Evolutionary conservation across 192 early-diverging fungal genomes (phyloP), one percentile per base, ranked within the genome.

Genomic region (Geranomyces michiganensis): DNA sequence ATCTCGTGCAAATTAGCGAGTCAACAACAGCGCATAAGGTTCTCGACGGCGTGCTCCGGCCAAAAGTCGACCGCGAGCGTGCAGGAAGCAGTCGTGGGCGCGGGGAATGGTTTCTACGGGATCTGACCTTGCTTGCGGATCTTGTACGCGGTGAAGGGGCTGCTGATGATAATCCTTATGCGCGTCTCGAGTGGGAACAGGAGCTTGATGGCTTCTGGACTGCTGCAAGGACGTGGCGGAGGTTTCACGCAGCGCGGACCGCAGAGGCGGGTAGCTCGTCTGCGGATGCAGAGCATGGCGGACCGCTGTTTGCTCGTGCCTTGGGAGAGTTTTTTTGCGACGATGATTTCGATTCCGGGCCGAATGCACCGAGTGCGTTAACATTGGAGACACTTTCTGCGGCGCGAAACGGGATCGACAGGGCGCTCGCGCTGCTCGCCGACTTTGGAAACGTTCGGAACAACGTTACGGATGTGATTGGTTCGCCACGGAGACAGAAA

Each of bases 141-240:
- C 45, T 64, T 22, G 26, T 64, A 21, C 36, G 41, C 64, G 43
- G n/a, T 5, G 45, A 47, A 0, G 30, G 41, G 31, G 55, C 15
- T 31, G 19, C 59, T 9, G 58, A 56, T 14, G 58, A 61, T 45
- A 79, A 79, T 58, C 26, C 58, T 0, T 84, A 84, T 48, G 13
- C 63, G 15, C 22, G 24, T 12, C 75, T 78, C 31, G 49, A 77
- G 13, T 84, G 82, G 82, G 22, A 48, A 7, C 46, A 46, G 1
- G 82, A 83, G 60, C 27, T 80, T 24, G 33, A 64, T 21, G 70
- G 29, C 27, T 83, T 83, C 47, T 83, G 82, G 82, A 31, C 32
- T 14, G 61, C 44, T 21, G 67, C 61, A 9, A 19, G 45, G 24
- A 8, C 31, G 45, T 75, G 71, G 36, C 13, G 47, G 12, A 32